Evolutionary conservation across 257 asterid species (phyloP).

Genomic region (Craterostigma plantagineum): DNA sequence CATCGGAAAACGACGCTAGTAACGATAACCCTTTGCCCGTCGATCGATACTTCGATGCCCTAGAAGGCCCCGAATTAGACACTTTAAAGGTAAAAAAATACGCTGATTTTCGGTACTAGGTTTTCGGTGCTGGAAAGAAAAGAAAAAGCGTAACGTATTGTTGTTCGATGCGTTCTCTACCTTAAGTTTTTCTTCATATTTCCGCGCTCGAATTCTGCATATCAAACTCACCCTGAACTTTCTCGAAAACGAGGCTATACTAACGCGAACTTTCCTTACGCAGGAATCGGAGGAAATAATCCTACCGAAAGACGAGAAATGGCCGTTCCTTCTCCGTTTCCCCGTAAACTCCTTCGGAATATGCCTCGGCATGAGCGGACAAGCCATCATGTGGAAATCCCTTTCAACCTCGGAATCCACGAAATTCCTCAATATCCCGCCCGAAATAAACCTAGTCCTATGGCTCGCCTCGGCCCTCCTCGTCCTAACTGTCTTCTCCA

Average conservation of each 20-base stretch:
- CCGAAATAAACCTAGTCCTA: constrained; percentile 30
- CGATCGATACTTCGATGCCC: constrained; percentile 65
- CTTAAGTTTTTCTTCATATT: no score
- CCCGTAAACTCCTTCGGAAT: constrained; percentile 69
- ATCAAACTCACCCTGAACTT: no score
- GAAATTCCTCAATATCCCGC: constrained; percentile 32
- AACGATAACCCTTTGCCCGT: constrained; percentile 27
- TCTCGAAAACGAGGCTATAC: background rate
- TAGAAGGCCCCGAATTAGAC: constrained; percentile 80
- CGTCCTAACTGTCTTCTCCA: constrained; percentile 13
- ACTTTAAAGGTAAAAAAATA: constrained; percentile 45
- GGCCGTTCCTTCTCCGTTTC: constrained; percentile 87
- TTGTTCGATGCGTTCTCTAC: no score
- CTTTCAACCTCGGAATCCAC: constrained; percentile 45
- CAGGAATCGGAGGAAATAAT: background rate
- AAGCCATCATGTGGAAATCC: constrained; percentile 89
- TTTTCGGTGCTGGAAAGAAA: no score
- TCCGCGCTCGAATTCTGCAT: no score
- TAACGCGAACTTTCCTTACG: background rate
- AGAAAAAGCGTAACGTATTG: no score
- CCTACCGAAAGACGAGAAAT: constrained; percentile 47
- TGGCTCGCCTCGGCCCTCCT: constrained; percentile 57
- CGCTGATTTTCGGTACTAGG: background rate
- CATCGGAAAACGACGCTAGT: background rate
- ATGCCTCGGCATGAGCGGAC: constrained; percentile 87